Base-by-base conservation (phyloP, 108 stramenopile genomes). In the Pseudonitzschia multiseries region DNA sequence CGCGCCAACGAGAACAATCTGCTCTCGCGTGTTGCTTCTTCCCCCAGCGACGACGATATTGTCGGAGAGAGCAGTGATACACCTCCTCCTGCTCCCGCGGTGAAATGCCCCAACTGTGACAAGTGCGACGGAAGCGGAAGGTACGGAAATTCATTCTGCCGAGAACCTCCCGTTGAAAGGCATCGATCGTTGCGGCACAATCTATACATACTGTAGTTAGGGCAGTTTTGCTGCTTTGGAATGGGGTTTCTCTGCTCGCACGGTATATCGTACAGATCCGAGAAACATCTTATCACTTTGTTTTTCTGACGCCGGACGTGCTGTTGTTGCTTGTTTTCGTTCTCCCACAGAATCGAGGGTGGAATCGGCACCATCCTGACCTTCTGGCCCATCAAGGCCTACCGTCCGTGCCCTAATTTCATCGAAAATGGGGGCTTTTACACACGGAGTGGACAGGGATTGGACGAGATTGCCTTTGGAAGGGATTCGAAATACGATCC, bases 371-470 rank as follows among this genome's bases (percentile, higher is more conserved):
- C 70, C 9, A 77, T 96, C 15, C 56, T 94, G 12, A 79, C 78
- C 41, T 94, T 90, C 92, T 90, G 88, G 81, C 95, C 95, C 9
- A 89, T 96, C 71, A 96, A 96, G 70, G 89, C 93, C 6, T 96
- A 94, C 69, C 79, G 93, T 42, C 95, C 95, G 3, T 96, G 93
- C 69, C 93, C 95, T 4, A 90, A 91, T 48, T 94, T 94, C 57
- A 85, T 93, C 18, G 89, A 89, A 18, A 53, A 77, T 14, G 92
- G 92, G 27, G 92, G 89, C 54, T 52, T 69, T 9, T 93, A 93
- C 68, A 52, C 79, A 26, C 68, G 92, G 59, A 83, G 77, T 71
- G 92, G 92, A 29, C 89, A 93, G 75, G 86, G 79, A 29, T 73
- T 93, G 57, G 89, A 93, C 71, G 92, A 93, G 71, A 93, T 93